phyloP scores from a whole-genome alignment of 345 rosid species.

The Arabidopsis suecica region DNA sequence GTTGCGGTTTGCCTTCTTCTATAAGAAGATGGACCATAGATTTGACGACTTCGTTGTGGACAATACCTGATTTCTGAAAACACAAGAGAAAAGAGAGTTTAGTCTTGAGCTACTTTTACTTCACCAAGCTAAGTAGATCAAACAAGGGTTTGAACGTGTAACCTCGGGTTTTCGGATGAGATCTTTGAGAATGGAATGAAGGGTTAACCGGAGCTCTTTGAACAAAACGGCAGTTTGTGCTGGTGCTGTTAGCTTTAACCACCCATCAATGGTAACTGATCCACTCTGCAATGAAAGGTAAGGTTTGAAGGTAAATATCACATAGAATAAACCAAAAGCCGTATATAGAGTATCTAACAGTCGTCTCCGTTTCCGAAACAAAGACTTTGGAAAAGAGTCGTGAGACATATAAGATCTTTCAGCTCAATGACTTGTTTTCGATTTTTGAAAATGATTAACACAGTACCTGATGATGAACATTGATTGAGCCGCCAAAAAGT shows the following conservation, averaged over 20 bases:
- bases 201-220: constrained; percentile 79
- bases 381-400: neutral
- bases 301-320: neutral
- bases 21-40: constrained; percentile 73
- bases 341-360: neutral
- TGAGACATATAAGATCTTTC: neutral
- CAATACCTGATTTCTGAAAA: constrained; percentile 60
- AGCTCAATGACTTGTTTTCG: neutral
- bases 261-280: constrained; percentile 74
- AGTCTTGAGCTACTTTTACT: neutral
- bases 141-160: constrained; percentile 15
- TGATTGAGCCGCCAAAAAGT: constrained; percentile 87
- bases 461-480: constrained; percentile 84
- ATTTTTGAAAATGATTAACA: neutral
- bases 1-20: constrained; percentile 70
- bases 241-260: constrained; percentile 85
- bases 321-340: neutral
- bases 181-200: constrained; percentile 68
- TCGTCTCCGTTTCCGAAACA: neutral
- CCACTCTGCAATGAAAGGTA: constrained; percentile 55
- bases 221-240: constrained; percentile 93
- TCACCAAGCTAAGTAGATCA: neutral
- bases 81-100: neutral
- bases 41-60: constrained; percentile 73
- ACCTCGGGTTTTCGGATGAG: constrained; percentile 87